Evolutionary conservation across 2,329 filamentous ascomycete genomes (phyloP).

Genomic region (Scytalidium lignicola): DNA sequence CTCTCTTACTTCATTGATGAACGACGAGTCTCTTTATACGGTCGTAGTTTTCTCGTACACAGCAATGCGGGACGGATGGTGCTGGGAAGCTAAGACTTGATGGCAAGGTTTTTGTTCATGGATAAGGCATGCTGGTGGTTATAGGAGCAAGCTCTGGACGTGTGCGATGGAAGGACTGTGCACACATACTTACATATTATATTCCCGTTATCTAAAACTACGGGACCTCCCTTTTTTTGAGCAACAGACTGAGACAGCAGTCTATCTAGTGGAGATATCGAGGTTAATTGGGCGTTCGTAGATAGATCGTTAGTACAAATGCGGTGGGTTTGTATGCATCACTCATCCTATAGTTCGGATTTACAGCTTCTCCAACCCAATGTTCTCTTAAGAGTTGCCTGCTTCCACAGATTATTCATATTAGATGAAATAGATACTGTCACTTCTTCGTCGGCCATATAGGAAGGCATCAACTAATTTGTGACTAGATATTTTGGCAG

Average conservation of each 20-base stretch:
- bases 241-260: too few relatives aligned
- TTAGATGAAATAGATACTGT: too few relatives aligned
- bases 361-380: too few relatives aligned
- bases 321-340: not conserved
- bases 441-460: too few relatives aligned
- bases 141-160: not conserved
- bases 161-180: not conserved
- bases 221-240: too few relatives aligned
- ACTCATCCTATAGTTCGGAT: too few relatives aligned
- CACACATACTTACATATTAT: not conserved
- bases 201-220: not conserved
- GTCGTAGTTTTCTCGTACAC: not conserved
- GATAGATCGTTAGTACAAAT: slow-evolving; percentile 1
- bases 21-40: not conserved
- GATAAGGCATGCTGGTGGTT: not conserved
- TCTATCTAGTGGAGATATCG: not conserved
- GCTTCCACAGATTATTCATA: too few relatives aligned
- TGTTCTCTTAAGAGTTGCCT: too few relatives aligned
- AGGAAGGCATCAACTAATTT: too few relatives aligned
- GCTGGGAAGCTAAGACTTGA: not conserved
- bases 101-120: not conserved
- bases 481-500: too few relatives aligned
- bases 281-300: slow-evolving; percentile 1
- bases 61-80: not conserved
- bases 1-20: not conserved